Base-by-base conservation (phyloP, 768 basidiomycete species). In the Kwoniella botswanensis region DNA sequence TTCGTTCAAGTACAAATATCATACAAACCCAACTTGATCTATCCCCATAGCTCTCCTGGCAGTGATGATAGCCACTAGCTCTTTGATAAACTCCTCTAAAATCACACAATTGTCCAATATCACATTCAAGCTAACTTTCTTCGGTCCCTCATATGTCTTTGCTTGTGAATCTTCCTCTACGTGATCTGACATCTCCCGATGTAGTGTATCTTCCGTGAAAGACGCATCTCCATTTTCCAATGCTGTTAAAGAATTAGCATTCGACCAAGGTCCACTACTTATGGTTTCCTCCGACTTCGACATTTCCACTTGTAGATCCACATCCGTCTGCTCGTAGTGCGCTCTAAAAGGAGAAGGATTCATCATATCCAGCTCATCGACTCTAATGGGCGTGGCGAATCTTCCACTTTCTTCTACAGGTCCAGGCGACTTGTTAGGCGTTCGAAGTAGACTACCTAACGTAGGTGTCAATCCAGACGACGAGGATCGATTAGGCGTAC, bases 61-160 rank as follows among this genome's bases (percentile, higher is more conserved):
- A 18, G 58, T 74, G 41, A 81, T 75, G 2, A 80, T 56, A 42
- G 72, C 78, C 17, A 81, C 68, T 9, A 81, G 56, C 83, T 98
- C 96, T 85, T 98, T 98, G 79, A 98, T 91, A 71, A 90, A 91
- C 83, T 98, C 96, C 84, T 98, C 96, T 72, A 98, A 81, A 52
- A 98, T 90, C 41, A 98, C 94, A 41, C 95, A 91, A 79, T 98
- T 98, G 81, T 98, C 96, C 82, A 98, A 85, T 66, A 98, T 82
- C 72, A 88, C 90, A 56, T 93, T 94, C 63, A 98, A 86, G 9
- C 92, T 93, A 29, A 95, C 87, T 21, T 82, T 86, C 17, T 84
- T 81, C 15, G 80, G 67, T 55, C 42, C 67, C 62, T 75, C 71
- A 71, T 74, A 69, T 15, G 18, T 59, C 29, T 50, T 18, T 18